Percentiles rank a stretch among this genome's conserved stretches.
Conservation (phyloP, 768 basidiomycete species). For the Suillus alpinus region DNA sequence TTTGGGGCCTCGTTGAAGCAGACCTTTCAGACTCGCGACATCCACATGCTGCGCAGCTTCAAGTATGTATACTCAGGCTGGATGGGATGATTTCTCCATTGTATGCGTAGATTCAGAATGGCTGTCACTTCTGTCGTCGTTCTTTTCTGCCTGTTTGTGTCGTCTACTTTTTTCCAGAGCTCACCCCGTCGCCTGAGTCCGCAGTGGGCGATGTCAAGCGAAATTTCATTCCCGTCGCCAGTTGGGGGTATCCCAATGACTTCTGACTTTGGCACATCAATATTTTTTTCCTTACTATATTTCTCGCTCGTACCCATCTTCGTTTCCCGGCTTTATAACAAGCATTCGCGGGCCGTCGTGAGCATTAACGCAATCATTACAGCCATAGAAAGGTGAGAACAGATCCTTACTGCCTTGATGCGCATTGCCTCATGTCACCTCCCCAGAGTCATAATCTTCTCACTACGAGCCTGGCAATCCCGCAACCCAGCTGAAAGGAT, state of each 20-base stretch:
- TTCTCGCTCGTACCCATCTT: slow-evolving; percentile 35
- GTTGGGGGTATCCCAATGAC: slow-evolving; percentile 41
- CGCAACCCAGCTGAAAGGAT: slow-evolving; percentile 11
- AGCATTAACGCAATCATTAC: slow-evolving; percentile 33
- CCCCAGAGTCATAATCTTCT: slow-evolving; percentile 18
- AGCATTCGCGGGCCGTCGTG: slow-evolving; percentile 34
- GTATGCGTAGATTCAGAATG: slow-evolving; percentile 1
- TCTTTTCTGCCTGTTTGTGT: background rate
- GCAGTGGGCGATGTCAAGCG: slow-evolving; percentile 8
- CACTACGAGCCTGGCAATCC: slow-evolving; percentile 20
- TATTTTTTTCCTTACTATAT: slow-evolving; percentile 41
- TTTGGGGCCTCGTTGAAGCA: slow-evolving; percentile 5
- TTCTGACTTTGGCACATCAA: slow-evolving; percentile 41
- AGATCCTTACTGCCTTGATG: background rate
- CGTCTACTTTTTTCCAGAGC: background rate
- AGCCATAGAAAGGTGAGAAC: slow-evolving; percentile 36
- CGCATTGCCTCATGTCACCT: background rate
- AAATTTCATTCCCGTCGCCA: slow-evolving; percentile 37
- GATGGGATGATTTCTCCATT: background rate
- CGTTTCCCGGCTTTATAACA: slow-evolving; percentile 32
- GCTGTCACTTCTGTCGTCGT: background rate
- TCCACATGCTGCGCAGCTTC: slow-evolving; percentile 4
- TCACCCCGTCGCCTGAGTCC: background rate
- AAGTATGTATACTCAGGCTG: background rate
- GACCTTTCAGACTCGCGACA: slow-evolving; percentile 4